These are phyloP conservation scores for Eutypella sp. DNA, from an alignment of 2,329 filamentous ascomycete genomes.

Conservation along the genomic window DNA sequence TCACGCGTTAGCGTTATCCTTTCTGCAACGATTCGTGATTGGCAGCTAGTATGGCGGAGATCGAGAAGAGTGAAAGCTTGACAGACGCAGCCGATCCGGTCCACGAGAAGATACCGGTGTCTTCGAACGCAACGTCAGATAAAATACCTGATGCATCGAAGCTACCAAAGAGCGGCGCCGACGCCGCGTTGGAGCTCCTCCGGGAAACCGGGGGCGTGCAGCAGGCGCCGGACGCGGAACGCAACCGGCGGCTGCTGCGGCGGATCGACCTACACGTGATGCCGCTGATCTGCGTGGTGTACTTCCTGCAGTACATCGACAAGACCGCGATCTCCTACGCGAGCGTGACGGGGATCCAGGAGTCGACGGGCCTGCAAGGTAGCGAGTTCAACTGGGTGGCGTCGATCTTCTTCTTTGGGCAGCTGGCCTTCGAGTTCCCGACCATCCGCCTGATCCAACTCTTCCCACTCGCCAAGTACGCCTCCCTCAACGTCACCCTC, in stretches of 20 bases:
- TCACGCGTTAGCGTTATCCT: no score
- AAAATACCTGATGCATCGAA: neutral
- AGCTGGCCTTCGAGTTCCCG: slow-evolving; percentile 1
- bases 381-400: slow-evolving; percentile 49
- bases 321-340: slow-evolving; percentile 29
- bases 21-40: no score
- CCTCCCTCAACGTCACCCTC: slow-evolving; percentile 1
- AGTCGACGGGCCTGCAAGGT: slow-evolving; percentile 39
- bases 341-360: slow-evolving; percentile 19
- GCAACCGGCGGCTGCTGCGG: no score
- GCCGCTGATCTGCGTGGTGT: slow-evolving; percentile 45
- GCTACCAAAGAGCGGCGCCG: no score
- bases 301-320: slow-evolving; percentile 49
- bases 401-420: slow-evolving; percentile 47
- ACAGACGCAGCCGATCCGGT: neutral
- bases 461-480: neutral
- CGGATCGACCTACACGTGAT: slow-evolving; percentile 46
- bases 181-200: neutral
- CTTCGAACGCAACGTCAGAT: neutral
- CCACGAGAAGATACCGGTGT: neutral
- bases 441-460: slow-evolving; percentile 1
- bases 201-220: neutral
- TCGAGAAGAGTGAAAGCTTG: no score
- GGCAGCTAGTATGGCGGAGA: no score
- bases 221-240: no score